A percentile compares a stretch with the other conserved stretches of the same genome.
These are phyloP conservation scores for Hypoxylon fragiforme DNA, from an alignment of 495 filamentous ascomycete genomes.

Conservation along the genomic window DNA sequence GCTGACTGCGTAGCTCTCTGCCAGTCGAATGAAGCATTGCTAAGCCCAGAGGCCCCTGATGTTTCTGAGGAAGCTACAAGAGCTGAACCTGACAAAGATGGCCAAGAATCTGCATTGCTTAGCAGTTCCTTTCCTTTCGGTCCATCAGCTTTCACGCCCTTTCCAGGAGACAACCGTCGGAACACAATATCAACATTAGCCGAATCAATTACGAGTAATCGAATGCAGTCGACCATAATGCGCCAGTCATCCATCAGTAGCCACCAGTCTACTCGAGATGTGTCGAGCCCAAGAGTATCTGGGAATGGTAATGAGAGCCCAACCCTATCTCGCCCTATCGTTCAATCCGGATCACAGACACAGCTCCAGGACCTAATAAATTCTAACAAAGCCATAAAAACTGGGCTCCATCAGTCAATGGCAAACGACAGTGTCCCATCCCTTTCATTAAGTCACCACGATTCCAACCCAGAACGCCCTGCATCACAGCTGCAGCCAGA, in stretches of 20 bases:
- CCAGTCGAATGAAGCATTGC: conserved; percentile 27
- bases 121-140: conserved; percentile 37
- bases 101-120: conserved; percentile 39
- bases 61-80: conserved; percentile 3
- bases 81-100: conserved; percentile 26
- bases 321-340: conserved; percentile 53
- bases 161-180: conserved; percentile 44
- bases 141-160: conserved; percentile 11
- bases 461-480: conserved; percentile 40
- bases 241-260: conserved; percentile 47
- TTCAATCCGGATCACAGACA: conserved; percentile 48
- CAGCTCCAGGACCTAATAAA: conserved; percentile 59
- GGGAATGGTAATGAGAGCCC: conserved; percentile 57
- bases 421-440: conserved; percentile 56
- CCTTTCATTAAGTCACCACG: conserved; percentile 47
- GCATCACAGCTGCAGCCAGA: conserved; percentile 23
- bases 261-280: conserved; percentile 45
- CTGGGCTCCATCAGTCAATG: conserved; percentile 54
- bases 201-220: conserved; percentile 39
- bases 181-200: conserved; percentile 53
- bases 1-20: conserved; percentile 65
- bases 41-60: conserved; percentile 3
- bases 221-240: conserved; percentile 29
- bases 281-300: conserved; percentile 42
- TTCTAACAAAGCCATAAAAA: conserved; percentile 53